Base-by-base conservation (phyloP, 495 filamentous ascomycete species). In the Bryoglossum gracile region DNA sequence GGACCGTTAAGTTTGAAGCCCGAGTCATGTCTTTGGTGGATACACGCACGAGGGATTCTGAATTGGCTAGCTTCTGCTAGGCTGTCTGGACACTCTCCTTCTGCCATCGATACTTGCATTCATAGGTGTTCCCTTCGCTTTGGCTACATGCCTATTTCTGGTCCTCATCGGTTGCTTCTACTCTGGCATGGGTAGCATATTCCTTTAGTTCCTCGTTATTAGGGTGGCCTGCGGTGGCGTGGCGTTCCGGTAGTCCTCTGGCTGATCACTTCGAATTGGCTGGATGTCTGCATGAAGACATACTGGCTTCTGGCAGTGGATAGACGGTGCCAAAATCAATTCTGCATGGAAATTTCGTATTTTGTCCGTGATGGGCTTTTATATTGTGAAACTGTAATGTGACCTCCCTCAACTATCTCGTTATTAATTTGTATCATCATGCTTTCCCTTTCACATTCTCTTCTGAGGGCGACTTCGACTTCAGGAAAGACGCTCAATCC, bases 1-100 rank as follows among this genome's bases (percentile, higher is more conserved):
- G 74, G 84, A 89, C 53, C 72, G 75, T 51, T 78, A 68, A 62
- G 44, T 30, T 5, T 30, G 6, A 30, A 30, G 26, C 5, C 13
- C 26, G 26, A 5, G 26, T 30, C 26, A 13, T 13, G 26, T 13
- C 6, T 30, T 13, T 30, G 26, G 13, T 30, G 26, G 26, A 6
- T 5, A 30, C 5, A 6, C 6, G 26, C 26, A 30, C 26, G 13
- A 30, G 13, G 5, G 13, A 5, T 30, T 30, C 26, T 30, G 26
- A 30, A 30, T 30, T 13, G 26, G 26, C 13, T 13, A 6, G 26
- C 26, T 32, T 19, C 22, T 34, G 24, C 26, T 26, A 16, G 19
- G 42, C 14, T 33, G 17, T 18, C 42, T 4, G 35, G 10, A 32
- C 16, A 3, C 34, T 41, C 10, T 41, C 17, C 25, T 10, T 9